phyloP scores from a whole-genome alignment of 208 protist species.

The Trypanosomatidae sp. region DNA sequence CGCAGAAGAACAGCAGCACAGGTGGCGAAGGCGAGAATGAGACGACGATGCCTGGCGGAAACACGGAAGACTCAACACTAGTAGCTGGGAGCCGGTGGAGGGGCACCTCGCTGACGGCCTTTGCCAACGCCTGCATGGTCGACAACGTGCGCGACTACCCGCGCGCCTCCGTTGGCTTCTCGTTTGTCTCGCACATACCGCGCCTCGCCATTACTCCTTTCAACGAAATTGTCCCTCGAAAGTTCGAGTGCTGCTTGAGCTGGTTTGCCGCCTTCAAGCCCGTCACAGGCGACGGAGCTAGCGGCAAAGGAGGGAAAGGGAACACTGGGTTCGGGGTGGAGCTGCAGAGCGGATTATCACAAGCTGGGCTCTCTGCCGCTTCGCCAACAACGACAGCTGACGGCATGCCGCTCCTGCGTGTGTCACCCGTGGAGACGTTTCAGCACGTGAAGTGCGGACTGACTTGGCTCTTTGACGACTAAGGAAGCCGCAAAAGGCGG shows the following conservation, averaged over 20 bases:
- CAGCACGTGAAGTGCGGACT: slow-evolving; percentile 62
- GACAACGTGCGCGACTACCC: slow-evolving; percentile 42
- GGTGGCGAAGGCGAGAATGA: not conserved
- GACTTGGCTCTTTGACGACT: slow-evolving; percentile 56
- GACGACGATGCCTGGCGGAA: not conserved
- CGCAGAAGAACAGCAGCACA: not conserved
- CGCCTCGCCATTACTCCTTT: slow-evolving; percentile 41
- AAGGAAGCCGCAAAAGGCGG: not conserved
- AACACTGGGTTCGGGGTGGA: not conserved
- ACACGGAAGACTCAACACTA: not conserved
- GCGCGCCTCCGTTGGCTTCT: slow-evolving; percentile 59
- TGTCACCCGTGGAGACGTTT: slow-evolving; percentile 63
- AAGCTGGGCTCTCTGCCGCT: not conserved
- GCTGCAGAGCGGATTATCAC: slow-evolving; percentile 30
- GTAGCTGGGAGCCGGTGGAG: not conserved
- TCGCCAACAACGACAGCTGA: not conserved
- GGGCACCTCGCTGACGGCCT: slow-evolving; percentile 27
- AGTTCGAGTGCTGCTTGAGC: slow-evolving; percentile 67
- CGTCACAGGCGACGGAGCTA: not conserved
- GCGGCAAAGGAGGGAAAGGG: not conserved
- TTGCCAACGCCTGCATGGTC: slow-evolving; percentile 57
- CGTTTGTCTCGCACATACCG: slow-evolving; percentile 39
- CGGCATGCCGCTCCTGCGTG: slow-evolving; percentile 32
- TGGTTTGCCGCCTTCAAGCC: slow-evolving; percentile 43
- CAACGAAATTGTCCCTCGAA: slow-evolving; percentile 41